These are phyloP conservation scores for Zhuliangozyma parablackwelliae DNA, from an alignment of 1,139 yeast genomes.

Conservation along the genomic window DNA sequence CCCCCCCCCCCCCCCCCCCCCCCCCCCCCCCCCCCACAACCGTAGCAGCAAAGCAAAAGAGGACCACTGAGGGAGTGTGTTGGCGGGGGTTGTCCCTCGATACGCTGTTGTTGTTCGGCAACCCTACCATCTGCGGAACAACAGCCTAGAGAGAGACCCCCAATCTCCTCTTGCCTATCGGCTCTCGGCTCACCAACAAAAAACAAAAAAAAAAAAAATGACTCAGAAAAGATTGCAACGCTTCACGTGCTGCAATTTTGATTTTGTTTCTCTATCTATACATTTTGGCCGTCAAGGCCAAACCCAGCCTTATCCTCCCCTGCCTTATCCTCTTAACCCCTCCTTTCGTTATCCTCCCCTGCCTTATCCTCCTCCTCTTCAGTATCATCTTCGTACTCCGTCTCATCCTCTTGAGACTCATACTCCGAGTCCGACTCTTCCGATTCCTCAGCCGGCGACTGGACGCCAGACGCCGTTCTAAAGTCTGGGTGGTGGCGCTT, in stretches of 20 bases:
- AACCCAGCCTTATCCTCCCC: no score
- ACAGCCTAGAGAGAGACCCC: no score
- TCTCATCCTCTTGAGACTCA: slow-evolving; percentile 11
- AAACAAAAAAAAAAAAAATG: slow-evolving; percentile 2
- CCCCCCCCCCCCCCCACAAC: no score
- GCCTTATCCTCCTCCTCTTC: slow-evolving; percentile 2
- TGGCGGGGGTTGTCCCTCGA: no score
- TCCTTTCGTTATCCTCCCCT: no score
- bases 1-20: no score
- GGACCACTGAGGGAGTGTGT: no score
- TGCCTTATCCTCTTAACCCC: slow-evolving; percentile 3
- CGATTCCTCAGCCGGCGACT: slow-evolving; percentile 22
- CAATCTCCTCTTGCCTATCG: no score
- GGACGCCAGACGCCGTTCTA: slow-evolving; percentile 18
- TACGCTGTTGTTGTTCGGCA: no score
- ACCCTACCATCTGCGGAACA: no score
- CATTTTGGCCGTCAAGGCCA: no score
- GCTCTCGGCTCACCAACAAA: neutral
- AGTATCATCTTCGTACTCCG: slow-evolving; percentile 11
- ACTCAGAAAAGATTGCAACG: slow-evolving; percentile 3
- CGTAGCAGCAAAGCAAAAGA: no score
- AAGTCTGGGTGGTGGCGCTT: slow-evolving; percentile 17
- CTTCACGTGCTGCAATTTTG: neutral
- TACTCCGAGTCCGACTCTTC: slow-evolving; percentile 16
- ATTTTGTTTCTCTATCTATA: neutral